These are phyloP conservation scores for Penicillium freii DNA, from an alignment of 2,329 filamentous ascomycete species.

Conservation along the genomic window DNA sequence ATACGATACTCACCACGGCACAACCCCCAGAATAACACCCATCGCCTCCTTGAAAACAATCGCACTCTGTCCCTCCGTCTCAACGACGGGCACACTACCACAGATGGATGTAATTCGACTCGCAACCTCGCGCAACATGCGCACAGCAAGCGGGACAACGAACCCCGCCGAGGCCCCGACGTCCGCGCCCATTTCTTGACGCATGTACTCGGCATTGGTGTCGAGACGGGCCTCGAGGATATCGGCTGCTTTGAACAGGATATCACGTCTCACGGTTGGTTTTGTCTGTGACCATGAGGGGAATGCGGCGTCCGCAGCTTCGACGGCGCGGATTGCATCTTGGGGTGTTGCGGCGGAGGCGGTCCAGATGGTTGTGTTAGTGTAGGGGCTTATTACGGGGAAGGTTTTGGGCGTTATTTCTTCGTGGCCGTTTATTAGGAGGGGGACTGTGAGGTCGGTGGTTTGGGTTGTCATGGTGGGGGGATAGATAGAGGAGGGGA, in stretches of 20 bases:
- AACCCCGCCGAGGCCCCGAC: constrained; percentile 33
- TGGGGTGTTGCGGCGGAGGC: constrained; percentile 52
- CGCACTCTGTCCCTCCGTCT: constrained; percentile 55
- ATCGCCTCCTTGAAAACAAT: constrained; percentile 71
- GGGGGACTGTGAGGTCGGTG: constrained; percentile 27
- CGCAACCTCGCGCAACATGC: constrained; percentile 51
- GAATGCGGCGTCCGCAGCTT: constrained; percentile 63
- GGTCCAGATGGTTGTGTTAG: constrained; percentile 53
- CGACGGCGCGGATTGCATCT: constrained; percentile 46
- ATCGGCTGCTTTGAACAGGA: constrained; percentile 68
- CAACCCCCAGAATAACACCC: constrained; percentile 74
- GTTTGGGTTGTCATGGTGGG: constrained; percentile 8
- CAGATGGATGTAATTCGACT: constrained; percentile 48
- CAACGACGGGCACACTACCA: constrained; percentile 50
- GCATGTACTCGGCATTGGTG: constrained; percentile 60
- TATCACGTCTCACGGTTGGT: constrained; percentile 61
- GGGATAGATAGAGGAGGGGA: not conserved
- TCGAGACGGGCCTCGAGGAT: constrained; percentile 47
- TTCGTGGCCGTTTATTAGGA: constrained; percentile 42
- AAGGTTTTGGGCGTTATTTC: constrained; percentile 32
- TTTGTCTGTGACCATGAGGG: constrained; percentile 64
- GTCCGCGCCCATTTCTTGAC: constrained; percentile 54
- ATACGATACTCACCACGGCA: constrained; percentile 63
- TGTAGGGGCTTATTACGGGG: constrained; percentile 55
- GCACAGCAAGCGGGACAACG: constrained; percentile 31